A percentile compares a stretch with the other conserved stretches of the same genome.
These are phyloP conservation scores for Lentinula guzmanii DNA, from an alignment of 768 basidiomycete genomes.

Conservation along the genomic window DNA sequence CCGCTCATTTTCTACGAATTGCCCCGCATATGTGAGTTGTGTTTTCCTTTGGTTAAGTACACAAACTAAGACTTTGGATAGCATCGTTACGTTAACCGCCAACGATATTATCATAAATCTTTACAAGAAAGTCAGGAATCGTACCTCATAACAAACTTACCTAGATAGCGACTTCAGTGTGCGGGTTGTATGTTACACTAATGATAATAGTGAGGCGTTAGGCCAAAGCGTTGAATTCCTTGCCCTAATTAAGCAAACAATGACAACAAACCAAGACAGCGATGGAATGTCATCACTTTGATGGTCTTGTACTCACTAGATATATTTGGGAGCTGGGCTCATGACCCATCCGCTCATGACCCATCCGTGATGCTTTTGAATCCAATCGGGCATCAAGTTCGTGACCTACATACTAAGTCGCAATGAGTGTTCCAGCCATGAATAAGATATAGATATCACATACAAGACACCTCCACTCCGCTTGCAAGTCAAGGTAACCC, in stretches of 20 bases:
- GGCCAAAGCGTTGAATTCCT: no score
- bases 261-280: no score
- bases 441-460: conserved; percentile 15
- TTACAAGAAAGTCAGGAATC: conserved; percentile 45
- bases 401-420: conserved; percentile 35
- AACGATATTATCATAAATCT: conserved; percentile 74
- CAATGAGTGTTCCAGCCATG: conserved; percentile 7
- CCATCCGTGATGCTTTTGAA: conserved; percentile 38
- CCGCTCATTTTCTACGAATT: conserved; percentile 90
- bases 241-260: no score
- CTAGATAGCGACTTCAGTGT: no score
- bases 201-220: no score
- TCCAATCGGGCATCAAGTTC: conserved; percentile 58
- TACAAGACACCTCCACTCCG: conserved; percentile 67
- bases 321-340: conserved; percentile 59
- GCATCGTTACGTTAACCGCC: conserved; percentile 85
- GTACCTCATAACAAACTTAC: neutral
- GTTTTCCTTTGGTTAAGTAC: neutral
- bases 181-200: no score
- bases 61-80: conserved; percentile 18
- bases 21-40: conserved; percentile 78
- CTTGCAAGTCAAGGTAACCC: conserved; percentile 37
- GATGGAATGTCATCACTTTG: conserved; percentile 44
- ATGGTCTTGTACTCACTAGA: conserved; percentile 59
- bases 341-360: conserved; percentile 24